Evolutionary conservation across 1,284 basidiomycete species (phyloP), one percentile per base, ranked within the genome.

Genomic region (Cryptococcus sp.): DNA sequence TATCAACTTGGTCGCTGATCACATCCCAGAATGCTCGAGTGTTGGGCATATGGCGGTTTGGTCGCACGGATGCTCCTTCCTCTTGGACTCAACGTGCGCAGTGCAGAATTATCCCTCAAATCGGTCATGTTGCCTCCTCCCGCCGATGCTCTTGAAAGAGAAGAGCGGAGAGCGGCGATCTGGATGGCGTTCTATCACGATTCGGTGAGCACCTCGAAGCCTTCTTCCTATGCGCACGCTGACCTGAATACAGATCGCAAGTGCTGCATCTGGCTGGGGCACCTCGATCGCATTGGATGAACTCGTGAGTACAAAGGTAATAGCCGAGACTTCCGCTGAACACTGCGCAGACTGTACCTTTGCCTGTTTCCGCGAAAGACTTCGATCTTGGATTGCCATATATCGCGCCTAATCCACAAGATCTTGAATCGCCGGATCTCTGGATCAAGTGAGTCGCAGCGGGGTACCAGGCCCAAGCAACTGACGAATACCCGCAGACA

Each of bases 181-280:
- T 79, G 78, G 78, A 74, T 74, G 67, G 71, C 72, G 3, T 67
- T 76, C 59, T 75, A 73, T 51, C 73, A 75, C 60, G 75, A 78
- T 60, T 74, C 73, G 3, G 62, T 66, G 22, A 35, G 31, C 31
- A 35, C 31, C 31, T 10, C 2, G 27, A n/a, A n/a, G n/a, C n/a
- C n/a, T n/a, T n/a, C 23, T 11, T 25, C 38, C 50, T 44, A 2
- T n/a, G 35, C 7, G 11, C 1, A 5, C 17, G 13, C 52, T 54
- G 40, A 49, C 46, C 8, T 20, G 42, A 44, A 22, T n/a, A 23
- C 39, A 67, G 60, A 65, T 75, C 42, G 66, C 70, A 3, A 71
- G 68, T 35, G 63, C 73, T 1, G 72, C 74, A 5, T 74, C 75
- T 1, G 75, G 76, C 3, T 79, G 78, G 78, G 74, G 75, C 16